Evolutionary conservation across 139 green algal genomes (phyloP), one percentile per base, ranked within the genome.

Genomic region (Nannochloris sp.): DNA sequence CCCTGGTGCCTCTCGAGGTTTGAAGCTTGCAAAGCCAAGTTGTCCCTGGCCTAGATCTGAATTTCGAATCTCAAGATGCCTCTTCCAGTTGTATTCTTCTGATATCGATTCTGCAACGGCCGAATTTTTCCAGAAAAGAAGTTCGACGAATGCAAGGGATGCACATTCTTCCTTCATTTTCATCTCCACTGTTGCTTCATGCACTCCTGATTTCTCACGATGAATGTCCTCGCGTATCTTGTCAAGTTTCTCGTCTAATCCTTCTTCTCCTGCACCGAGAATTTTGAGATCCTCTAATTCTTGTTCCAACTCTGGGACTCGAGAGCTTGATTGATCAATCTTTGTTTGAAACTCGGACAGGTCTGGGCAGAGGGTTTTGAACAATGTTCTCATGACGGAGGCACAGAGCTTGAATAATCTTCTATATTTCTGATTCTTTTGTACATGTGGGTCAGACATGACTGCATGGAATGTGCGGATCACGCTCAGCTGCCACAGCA

Each of bases 401-500:
- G 75, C 85, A 58, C 59, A 56, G 14, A 74, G 71, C 20, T 36
- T 43, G 6, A 57, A 50, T 33, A 76, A 37, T 14, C 46, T 28
- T 12, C 14, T 62, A 59, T 58, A 43, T 43, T 51, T 14, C 9
- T 45, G 25, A 14, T 64, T 62, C 8, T 25, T 33, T 36, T 74
- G 67, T 45, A 91, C 72, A 9, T 55, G 25, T 4, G 44, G 25
- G 66, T 92, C 85, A 1, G 65, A 56, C 37, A 91, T 74, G 33
- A 92, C 59, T 40, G 61, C 31, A 61, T 91, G 74, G 61, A 91
- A 87, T 33, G 88, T 60, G 8, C 85, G 81, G 62, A 93, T 72
- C 36, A 90, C 72, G 6, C 78, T 87, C 48, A 93, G 59, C 84
- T 92, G 83, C 67, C 57, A 93, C 45, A 93, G 81, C 83, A 93